Evolutionary conservation across 2,329 filamentous ascomycete genomes (phyloP).

Genomic region (Penicillium sp.): DNA sequence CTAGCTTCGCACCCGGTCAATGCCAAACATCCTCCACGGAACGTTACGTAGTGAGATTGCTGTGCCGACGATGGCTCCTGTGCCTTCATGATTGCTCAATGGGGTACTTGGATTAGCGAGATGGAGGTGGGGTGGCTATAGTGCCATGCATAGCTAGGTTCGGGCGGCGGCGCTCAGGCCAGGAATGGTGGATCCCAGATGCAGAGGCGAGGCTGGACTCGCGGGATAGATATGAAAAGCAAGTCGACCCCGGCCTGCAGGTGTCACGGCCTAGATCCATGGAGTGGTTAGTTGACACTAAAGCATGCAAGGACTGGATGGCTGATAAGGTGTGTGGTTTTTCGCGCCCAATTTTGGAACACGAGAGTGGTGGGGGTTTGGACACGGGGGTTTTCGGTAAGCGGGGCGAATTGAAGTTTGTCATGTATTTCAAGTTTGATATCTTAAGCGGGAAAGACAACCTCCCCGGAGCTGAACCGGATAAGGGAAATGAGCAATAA

Average conservation of each 20-base stretch:
- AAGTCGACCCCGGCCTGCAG: slow-evolving; percentile 14
- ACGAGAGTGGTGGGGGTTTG: slow-evolving; percentile 1
- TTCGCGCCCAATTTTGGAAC: not conserved
- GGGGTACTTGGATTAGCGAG: not conserved
- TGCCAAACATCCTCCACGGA: not conserved
- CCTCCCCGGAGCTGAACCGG: not conserved
- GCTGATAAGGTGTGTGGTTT: slow-evolving; percentile 11
- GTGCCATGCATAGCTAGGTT: slow-evolving; percentile 8
- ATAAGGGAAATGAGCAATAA: not conserved
- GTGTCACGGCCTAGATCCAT: slow-evolving; percentile 8
- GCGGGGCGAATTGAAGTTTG: not conserved
- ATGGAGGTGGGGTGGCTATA: not conserved
- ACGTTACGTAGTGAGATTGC: not conserved
- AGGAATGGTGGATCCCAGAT: slow-evolving; percentile 13
- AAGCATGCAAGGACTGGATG: slow-evolving; percentile 4
- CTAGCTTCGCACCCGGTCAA: not conserved
- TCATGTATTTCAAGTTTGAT: too few relatives aligned
- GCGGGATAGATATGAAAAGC: slow-evolving; percentile 9
- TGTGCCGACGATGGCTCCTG: not conserved
- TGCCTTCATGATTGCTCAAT: not conserved
- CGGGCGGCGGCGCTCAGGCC: slow-evolving; percentile 20
- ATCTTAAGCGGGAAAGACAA: too few relatives aligned
- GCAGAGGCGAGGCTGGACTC: slow-evolving; percentile 12
- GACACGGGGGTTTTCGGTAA: not conserved
- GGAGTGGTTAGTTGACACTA: slow-evolving; percentile 1